phyloP scores from a whole-genome alignment of 805 yeast genomes.

The Kodamaea jinghongensis region DNA sequence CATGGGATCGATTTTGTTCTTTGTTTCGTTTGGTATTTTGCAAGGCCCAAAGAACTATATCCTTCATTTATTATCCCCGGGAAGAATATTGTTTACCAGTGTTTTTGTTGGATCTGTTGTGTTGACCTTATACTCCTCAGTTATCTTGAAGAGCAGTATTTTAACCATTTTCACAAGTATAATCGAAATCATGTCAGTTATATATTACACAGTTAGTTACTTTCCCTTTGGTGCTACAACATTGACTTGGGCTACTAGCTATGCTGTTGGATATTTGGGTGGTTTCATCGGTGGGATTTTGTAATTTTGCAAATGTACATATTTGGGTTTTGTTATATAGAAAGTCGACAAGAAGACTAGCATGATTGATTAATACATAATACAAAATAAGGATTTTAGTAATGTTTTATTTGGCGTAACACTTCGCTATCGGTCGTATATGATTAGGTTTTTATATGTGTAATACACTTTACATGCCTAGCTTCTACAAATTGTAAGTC shows the following conservation, averaged over 20 bases:
- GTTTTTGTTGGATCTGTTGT: constrained; percentile 80
- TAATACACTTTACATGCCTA: too few species aligned
- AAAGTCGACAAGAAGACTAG: too few species aligned
- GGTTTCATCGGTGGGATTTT: constrained; percentile 46
- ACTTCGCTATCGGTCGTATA: too few species aligned
- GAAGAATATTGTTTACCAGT: constrained; percentile 74
- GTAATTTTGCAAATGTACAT: background rate
- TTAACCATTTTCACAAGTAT: constrained; percentile 74
- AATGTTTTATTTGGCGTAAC: too few species aligned
- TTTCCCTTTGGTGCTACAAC: constrained; percentile 95
- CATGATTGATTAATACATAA: too few species aligned
- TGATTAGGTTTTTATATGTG: too few species aligned
- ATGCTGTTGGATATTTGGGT: constrained; percentile 42
- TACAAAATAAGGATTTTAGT: too few species aligned
- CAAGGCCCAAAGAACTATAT: constrained; percentile 89
- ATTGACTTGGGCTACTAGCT: constrained; percentile 46
- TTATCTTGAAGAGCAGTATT: constrained; percentile 63
- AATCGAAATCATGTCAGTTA: constrained; percentile 79
- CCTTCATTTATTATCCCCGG: constrained; percentile 69
- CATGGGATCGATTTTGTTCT: constrained; percentile 82
- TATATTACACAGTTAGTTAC: constrained; percentile 86
- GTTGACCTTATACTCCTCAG: constrained; percentile 74
- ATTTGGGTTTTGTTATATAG: too few species aligned
- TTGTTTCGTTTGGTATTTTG: constrained; percentile 82
- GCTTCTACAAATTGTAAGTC: too few species aligned